Evolutionary conservation across 768 basidiomycete genomes (phyloP).

Genomic region (Mycena vulgaris): DNA sequence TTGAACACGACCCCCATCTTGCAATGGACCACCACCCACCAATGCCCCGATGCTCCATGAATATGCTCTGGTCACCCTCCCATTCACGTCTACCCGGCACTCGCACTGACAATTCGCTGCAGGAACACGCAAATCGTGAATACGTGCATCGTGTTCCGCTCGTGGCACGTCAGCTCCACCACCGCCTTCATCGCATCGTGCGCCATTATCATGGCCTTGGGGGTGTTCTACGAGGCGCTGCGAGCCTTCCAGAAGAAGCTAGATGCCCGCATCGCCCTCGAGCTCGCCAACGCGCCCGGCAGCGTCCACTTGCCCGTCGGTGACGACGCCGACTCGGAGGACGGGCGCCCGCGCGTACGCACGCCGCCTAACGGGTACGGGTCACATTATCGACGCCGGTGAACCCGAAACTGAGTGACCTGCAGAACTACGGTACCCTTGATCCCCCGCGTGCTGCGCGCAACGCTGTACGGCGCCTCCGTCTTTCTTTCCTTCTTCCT

Average conservation of each 20-base stretch:
- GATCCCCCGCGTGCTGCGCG: slow-evolving; percentile 67
- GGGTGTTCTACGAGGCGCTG: slow-evolving; percentile 84
- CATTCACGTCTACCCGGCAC: neutral
- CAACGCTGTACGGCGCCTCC: slow-evolving; percentile 77
- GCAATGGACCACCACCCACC: slow-evolving; percentile 30
- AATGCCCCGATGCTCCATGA: slow-evolving; percentile 86
- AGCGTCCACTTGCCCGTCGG: neutral
- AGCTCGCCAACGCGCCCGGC: slow-evolving; percentile 46
- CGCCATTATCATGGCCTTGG: slow-evolving; percentile 74
- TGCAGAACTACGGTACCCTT: slow-evolving; percentile 68
- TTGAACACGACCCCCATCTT: neutral
- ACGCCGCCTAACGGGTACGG: neutral
- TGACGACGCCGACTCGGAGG: neutral
- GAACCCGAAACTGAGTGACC: neutral
- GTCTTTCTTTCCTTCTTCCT: slow-evolving; percentile 90
- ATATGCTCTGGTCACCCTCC: slow-evolving; percentile 81
- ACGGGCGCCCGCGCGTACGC: no score
- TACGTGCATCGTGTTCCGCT: slow-evolving; percentile 86
- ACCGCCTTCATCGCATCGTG: slow-evolving; percentile 75
- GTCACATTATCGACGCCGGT: no score
- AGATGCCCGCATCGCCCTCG: slow-evolving; percentile 69
- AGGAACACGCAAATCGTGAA: slow-evolving; percentile 82
- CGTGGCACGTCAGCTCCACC: slow-evolving; percentile 80
- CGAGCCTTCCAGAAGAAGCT: slow-evolving; percentile 71
- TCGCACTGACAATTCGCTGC: no score